Evolutionary conservation across 305 asterid genomes (phyloP).

Genomic region (Fraxinus platypoda): DNA sequence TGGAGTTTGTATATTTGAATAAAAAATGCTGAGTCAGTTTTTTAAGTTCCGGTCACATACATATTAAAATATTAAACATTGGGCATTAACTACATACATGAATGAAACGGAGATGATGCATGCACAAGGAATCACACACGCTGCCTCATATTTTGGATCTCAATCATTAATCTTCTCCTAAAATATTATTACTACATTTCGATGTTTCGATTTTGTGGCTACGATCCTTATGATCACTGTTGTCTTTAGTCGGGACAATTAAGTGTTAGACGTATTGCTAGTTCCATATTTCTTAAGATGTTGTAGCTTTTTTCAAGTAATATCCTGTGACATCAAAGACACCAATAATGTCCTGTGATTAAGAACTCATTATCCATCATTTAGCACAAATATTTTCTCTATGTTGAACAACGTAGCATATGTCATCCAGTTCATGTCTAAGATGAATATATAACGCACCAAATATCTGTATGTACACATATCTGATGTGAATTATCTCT

Average conservation of each 20-base stretch:
- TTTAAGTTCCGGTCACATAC: not conserved
- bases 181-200: not conserved
- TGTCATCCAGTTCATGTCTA: not conserved
- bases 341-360: not conserved
- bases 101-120: not conserved
- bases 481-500: not conserved
- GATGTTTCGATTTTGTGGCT: not conserved
- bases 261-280: not conserved
- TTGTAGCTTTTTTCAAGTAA: not conserved
- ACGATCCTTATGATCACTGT: not conserved
- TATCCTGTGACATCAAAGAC: not conserved
- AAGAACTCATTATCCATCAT: not conserved
- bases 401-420: not conserved
- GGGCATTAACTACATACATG: not conserved
- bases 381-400: not conserved
- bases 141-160: not conserved
- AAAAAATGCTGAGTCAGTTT: not conserved
- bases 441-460: not conserved
- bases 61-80: not conserved
- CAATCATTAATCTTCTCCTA: not conserved
- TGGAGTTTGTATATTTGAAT: not conserved
- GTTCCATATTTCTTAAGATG: not conserved
- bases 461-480: not conserved
- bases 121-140: not conserved
- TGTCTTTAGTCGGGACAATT: not conserved